Evolutionary conservation across 2,329 filamentous ascomycete genomes (phyloP), one percentile per base, ranked within the genome.

Genomic region (Penicillium sp.): DNA sequence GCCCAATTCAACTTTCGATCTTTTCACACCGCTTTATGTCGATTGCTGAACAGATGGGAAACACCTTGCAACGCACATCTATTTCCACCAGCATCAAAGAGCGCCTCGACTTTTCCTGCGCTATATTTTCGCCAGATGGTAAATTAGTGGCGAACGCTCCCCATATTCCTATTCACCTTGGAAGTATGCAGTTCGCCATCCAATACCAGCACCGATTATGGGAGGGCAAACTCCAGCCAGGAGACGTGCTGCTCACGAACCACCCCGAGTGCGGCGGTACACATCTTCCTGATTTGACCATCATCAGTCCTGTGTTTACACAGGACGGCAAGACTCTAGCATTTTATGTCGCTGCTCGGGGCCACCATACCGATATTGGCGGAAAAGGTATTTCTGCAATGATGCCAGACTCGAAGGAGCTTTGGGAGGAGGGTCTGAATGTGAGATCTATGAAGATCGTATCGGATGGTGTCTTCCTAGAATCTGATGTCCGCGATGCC

Each of bases 251-350:
- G 48, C 90, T 94, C 5, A 91, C 90, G 0, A 95, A 95, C 69
- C 91, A 95, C 71, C 91, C 91, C 0, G 91, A 92, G 73, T 93
- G 89, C 70, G 91, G 91, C 30, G 91, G 91, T 48, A 96, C 92
- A 0, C 91, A 95, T 80, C 79, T 95, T 26, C 91, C 91, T 1
- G 91, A 95, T 71, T 91, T 95, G 61, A 95, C 91, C 0, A 88
- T 93, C 29, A 86, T 93, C 63, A 93, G 91, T 35, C 91, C 91
- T 0, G 90, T 91, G 0, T 94, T 94, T 75, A 87, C 87, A 8
- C 81, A 79, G 8, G 72, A 73, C 5, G 73, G 73, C 88, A 88
- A 2, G 85, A 90, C 60, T 15, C 92, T 93, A 61, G 83, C 93
- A 56, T 94, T 94, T 76, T 94, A 93, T 65, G 91, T 92, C 1